Evolutionary conservation across 2,329 filamentous ascomycete species (phyloP).

Genomic region (Fusarium protoensiforme): DNA sequence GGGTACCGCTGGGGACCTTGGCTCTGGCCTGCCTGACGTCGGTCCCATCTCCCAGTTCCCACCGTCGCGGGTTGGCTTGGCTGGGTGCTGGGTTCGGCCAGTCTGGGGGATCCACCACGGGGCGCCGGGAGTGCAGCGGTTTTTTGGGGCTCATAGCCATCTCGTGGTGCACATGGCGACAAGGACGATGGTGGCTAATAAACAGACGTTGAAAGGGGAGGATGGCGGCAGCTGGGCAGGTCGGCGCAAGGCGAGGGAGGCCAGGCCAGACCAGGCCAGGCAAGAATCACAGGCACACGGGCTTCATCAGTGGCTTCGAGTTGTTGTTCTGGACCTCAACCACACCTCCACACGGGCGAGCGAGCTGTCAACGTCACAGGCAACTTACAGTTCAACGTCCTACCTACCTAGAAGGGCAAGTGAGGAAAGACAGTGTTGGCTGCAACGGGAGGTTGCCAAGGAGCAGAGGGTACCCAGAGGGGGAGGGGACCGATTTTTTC

Average conservation of each 20-base stretch:
- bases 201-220: constrained; percentile 14
- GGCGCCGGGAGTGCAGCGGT: constrained; percentile 19
- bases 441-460: constrained; percentile 13
- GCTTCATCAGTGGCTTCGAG: neutral
- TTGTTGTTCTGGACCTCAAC: neutral
- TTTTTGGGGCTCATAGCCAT: constrained; percentile 13
- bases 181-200: constrained; percentile 15
- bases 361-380: constrained; percentile 27
- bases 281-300: constrained; percentile 1
- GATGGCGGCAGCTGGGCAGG: neutral
- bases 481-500: constrained; percentile 13
- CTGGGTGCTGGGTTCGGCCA: constrained; percentile 31
- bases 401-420: constrained; percentile 21
- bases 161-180: constrained; percentile 20
- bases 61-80: constrained; percentile 26
- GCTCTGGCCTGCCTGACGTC: constrained; percentile 25
- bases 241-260: neutral
- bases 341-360: neutral
- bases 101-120: constrained; percentile 29
- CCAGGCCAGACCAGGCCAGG: neutral
- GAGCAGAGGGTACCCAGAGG: constrained; percentile 20
- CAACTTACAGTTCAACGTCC: constrained; percentile 17
- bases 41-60: constrained; percentile 27
- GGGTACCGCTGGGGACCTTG: constrained; percentile 29
- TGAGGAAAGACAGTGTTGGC: constrained; percentile 5